Conservation (phyloP, 2,329 filamentous ascomycete genomes). For the Thelonectria blattea region DNA sequence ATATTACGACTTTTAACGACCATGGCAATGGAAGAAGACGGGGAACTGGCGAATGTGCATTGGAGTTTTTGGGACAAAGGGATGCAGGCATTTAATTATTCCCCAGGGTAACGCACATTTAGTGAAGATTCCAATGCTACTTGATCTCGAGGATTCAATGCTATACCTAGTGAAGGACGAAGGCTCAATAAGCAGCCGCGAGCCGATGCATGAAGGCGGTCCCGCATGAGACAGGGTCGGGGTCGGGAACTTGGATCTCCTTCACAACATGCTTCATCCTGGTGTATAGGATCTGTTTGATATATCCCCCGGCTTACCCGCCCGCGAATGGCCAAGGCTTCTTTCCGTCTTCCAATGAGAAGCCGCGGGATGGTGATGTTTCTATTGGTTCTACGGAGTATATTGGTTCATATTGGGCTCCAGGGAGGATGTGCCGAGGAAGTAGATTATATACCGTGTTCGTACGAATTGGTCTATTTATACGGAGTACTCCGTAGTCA, state of each 20-base stretch:
- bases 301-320: not conserved
- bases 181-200: not conserved
- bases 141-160: not conserved
- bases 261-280: not conserved
- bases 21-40: not conserved
- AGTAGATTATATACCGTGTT: no score
- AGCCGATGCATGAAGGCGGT: not conserved
- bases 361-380: not conserved
- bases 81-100: not conserved
- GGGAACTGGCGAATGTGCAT: not conserved
- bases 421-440: no score
- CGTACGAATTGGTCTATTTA: no score
- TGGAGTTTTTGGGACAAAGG: slow-evolving; percentile 1
- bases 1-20: slow-evolving; percentile 29
- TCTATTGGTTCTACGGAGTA: no score
- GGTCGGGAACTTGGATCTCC: not conserved
- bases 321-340: not conserved
- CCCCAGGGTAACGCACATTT: not conserved
- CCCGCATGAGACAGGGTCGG: not conserved
- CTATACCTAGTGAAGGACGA: no score
- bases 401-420: not conserved
- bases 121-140: not conserved
- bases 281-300: not conserved
- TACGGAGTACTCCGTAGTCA: no score
- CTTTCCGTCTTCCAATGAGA: not conserved